Evolutionary conservation across 2,329 filamentous ascomycete genomes (phyloP).

Genomic region (Penicillium aurantiogriseum): DNA sequence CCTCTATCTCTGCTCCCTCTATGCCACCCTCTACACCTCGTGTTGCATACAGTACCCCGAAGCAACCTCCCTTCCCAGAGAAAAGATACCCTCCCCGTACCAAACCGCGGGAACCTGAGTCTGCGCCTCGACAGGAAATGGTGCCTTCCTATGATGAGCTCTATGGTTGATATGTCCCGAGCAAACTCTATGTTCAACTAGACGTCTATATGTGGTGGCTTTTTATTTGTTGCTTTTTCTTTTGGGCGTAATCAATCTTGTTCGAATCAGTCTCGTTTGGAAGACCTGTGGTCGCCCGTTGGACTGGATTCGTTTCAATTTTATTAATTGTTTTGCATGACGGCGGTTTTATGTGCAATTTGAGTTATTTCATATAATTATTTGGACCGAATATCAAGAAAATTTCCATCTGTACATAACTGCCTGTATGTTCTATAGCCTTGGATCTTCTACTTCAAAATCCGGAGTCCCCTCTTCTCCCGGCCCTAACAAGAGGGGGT

Average conservation of each 20-base stretch:
- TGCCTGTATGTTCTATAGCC: neutral
- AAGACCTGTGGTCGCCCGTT: neutral
- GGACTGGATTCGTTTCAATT: neutral
- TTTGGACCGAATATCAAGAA: neutral
- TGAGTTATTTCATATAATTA: neutral
- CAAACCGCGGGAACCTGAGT: conserved; percentile 23
- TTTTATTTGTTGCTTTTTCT: neutral
- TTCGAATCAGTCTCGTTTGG: neutral
- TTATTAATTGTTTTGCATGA: conserved; percentile 3
- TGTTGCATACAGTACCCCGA: conserved; percentile 14
- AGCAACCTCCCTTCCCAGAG: conserved; percentile 13
- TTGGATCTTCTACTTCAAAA: neutral
- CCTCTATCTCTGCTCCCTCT: conserved; percentile 27
- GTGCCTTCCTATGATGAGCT: conserved; percentile 43
- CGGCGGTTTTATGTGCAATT: neutral
- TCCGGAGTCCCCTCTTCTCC: neutral
- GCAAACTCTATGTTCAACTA: neutral
- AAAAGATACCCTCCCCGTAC: conserved; percentile 21
- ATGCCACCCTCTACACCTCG: conserved; percentile 30
- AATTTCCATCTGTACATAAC: neutral
- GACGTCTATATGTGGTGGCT: conserved; percentile 5
- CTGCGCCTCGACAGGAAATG: conserved; percentile 27
- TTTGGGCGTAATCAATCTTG: neutral
- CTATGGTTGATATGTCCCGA: conserved; percentile 31
- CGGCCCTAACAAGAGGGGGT: neutral